Evolutionary conservation across 116 monocot species (phyloP), one percentile per base, ranked within the genome.

Genomic region (Iris pallida): DNA sequence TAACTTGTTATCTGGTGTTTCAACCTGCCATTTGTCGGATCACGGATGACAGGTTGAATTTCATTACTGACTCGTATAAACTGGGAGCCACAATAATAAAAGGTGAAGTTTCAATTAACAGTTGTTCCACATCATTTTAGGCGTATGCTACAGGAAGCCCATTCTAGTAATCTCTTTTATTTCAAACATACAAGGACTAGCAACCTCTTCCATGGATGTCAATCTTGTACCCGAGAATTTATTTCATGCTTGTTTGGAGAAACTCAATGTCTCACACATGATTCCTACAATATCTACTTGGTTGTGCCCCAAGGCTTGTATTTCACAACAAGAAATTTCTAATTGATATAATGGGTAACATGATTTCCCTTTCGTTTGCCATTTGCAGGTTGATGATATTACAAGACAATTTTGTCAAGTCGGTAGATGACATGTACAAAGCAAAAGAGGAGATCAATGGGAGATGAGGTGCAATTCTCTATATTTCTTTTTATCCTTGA

Each of bases 191-290:
- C 57, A 68, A 43, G 20, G 41, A 63, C 47, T 74, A 57, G 20
- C 71, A 7, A 73, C 65, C 1, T 76, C 82, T 3, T 53, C 6
- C 2, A 65, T 87, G 47, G 91, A 90, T 79, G 88, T 90, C 64
- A 74, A 75, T 14, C 79, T 94, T 51, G 57, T 83, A 43, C 72
- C 79, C 8, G 91, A 95, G 68, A 88, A 90, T 51, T 56, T 90
- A 46, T 66, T 95, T 30, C 61, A 61, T 54, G 41, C 84, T 42
- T 85, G 79, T 56, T 73, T 86, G 47, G 77, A 83, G 54, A 70
- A 61, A 61, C 43, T 53, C 20, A 11, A 43, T 44, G 47, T 59
- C 16, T 57, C 73, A 66, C 74, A 20, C 45, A 52, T 45, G 20
- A 49, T 62, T 41, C 46, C 4, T 79, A 74, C 71, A 89, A 89